These are phyloP conservation scores for Amphicarpaea edgeworthii DNA, from an alignment of 306 rosid species.

Conservation along the genomic window DNA sequence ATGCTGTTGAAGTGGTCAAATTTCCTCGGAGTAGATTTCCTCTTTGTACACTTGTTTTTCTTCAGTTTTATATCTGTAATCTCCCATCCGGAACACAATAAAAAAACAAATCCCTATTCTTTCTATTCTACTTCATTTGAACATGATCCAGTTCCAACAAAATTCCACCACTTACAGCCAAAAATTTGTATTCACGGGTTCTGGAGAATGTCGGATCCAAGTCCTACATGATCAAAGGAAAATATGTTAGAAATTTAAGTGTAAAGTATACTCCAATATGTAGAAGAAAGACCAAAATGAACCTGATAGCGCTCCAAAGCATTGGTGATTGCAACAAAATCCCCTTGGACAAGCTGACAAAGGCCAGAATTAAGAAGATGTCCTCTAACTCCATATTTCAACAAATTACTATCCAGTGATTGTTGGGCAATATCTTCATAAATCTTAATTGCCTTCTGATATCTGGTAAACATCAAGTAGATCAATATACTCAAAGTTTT, in stretches of 20 bases:
- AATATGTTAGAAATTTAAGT: conserved; percentile 11
- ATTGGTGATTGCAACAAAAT: conserved; percentile 78
- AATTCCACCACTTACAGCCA: conserved; percentile 55
- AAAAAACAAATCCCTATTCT: not conserved
- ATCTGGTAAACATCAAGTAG: conserved; percentile 59
- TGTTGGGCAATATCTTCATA: conserved; percentile 86
- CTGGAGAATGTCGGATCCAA: conserved; percentile 67
- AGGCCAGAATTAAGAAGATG: conserved; percentile 95
- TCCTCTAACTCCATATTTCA: conserved; percentile 96
- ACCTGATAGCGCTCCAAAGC: conserved; percentile 93
- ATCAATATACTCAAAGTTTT: conserved; percentile 23
- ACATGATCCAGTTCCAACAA: not conserved
- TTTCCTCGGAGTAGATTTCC: not conserved
- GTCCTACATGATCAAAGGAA: conserved; percentile 51
- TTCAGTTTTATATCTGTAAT: not conserved
- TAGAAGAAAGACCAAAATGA: conserved; percentile 13
- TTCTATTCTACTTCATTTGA: not conserved
- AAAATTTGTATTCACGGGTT: conserved; percentile 58
- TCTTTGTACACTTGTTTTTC: not conserved
- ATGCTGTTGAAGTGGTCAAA: not conserved
- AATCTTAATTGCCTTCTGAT: conserved; percentile 78
- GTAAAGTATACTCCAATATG: conserved; percentile 7
- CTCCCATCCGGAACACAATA: not conserved
- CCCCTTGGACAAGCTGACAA: conserved; percentile 84
- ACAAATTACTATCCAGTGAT: conserved; percentile 76